Evolutionary conservation across 352 stramenopile species (phyloP).

Genomic region (Globisporangium spinosum): DNA sequence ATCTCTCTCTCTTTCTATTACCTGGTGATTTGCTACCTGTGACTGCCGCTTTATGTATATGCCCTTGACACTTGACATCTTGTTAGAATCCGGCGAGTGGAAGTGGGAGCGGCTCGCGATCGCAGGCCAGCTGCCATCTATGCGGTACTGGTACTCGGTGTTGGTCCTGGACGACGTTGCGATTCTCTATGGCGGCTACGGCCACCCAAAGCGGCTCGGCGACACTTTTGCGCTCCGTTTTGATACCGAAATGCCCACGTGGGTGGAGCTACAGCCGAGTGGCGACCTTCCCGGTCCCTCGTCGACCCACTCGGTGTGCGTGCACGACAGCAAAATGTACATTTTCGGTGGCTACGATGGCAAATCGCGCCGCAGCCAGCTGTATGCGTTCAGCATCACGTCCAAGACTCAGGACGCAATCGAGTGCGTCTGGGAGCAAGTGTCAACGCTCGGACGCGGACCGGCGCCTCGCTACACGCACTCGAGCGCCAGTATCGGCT

Average conservation of each 20-base stretch:
- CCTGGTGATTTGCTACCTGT: neutral
- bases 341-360: slow-evolving; percentile 64
- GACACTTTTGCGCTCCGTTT: slow-evolving; percentile 60
- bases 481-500: slow-evolving; percentile 41
- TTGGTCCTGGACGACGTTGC: slow-evolving; percentile 35
- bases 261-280: slow-evolving; percentile 36
- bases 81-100: slow-evolving; percentile 37
- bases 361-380: slow-evolving; percentile 43
- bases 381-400: slow-evolving; percentile 47
- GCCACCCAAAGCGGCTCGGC: slow-evolving; percentile 41
- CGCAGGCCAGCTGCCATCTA: slow-evolving; percentile 40
- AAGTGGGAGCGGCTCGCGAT: slow-evolving; percentile 48
- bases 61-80: neutral
- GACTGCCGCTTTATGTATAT: neutral
- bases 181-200: slow-evolving; percentile 56
- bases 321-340: slow-evolving; percentile 47
- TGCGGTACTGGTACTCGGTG: slow-evolving; percentile 65
- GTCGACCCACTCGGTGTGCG: slow-evolving; percentile 54
- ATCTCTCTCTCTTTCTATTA: neutral
- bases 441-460: slow-evolving; percentile 32
- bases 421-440: slow-evolving; percentile 37
- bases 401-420: slow-evolving; percentile 28
- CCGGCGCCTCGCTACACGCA: slow-evolving; percentile 53
- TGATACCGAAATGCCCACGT: slow-evolving; percentile 39
- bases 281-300: slow-evolving; percentile 42